Evolutionary conservation across 1,139 yeast species (phyloP).

Genomic region (Ogataea hybrid): DNA sequence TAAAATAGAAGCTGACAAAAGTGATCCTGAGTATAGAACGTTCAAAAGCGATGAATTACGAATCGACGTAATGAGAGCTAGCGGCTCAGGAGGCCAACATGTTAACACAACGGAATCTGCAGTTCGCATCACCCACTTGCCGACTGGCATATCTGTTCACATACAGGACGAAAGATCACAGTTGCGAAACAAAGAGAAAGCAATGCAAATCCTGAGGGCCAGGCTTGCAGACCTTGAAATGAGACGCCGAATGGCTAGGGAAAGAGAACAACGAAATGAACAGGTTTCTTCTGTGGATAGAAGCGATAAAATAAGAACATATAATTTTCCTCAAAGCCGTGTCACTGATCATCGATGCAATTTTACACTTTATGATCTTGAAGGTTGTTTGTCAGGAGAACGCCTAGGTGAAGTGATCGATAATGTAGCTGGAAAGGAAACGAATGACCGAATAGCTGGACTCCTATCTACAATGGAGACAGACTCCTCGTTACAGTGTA

Average conservation of each 20-base stretch:
- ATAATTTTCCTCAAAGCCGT: constrained; percentile 88
- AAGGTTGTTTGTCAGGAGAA: constrained; percentile 73
- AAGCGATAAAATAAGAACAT: constrained; percentile 90
- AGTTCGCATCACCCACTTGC: constrained; percentile 86
- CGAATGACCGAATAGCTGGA: constrained; percentile 42
- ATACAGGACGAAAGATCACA: constrained; percentile 97
- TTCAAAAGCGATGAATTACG: constrained; percentile 88
- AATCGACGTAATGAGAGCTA: constrained; percentile 92
- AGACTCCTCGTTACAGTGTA: background rate
- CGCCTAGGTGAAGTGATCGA: constrained; percentile 63
- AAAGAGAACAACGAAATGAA: constrained; percentile 65
- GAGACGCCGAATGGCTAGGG: constrained; percentile 60
- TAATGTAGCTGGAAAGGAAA: constrained; percentile 47
- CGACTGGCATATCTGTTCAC: constrained; percentile 83
- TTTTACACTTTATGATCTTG: constrained; percentile 72
- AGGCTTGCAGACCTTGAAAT: constrained; percentile 81
- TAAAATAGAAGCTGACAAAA: constrained; percentile 55
- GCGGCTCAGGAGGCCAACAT: constrained; percentile 99
- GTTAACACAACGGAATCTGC: constrained; percentile 98
- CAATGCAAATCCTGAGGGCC: constrained; percentile 77
- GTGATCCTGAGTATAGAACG: constrained; percentile 54
- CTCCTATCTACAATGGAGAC: constrained; percentile 30
- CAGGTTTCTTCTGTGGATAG: constrained; percentile 90
- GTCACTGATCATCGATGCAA: constrained; percentile 94
- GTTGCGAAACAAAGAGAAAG: constrained; percentile 93